These are phyloP conservation scores for Neurospora sp. DNA, from an alignment of 495 filamentous ascomycete genomes.

Conservation along the genomic window DNA sequence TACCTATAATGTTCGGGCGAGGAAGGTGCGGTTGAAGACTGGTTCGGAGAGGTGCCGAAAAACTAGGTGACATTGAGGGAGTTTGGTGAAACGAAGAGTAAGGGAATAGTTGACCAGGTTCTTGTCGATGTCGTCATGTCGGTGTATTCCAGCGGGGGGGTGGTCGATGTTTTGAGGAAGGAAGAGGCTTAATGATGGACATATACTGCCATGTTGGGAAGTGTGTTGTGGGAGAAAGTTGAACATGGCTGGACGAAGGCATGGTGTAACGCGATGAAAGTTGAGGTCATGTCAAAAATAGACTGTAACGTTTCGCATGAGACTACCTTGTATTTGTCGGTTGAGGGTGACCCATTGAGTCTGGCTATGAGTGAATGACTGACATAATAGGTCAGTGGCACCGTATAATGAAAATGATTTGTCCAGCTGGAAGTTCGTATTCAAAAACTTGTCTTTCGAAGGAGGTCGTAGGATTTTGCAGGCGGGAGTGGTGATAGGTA, in stretches of 20 bases:
- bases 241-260: neutral
- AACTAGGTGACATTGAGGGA: neutral
- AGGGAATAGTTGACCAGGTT: neutral
- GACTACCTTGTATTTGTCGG: neutral
- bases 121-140: neutral
- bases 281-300: neutral
- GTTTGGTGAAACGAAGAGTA: neutral
- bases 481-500: neutral
- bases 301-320: neutral
- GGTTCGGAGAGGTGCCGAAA: neutral
- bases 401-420: neutral
- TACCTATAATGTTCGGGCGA: neutral
- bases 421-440: neutral
- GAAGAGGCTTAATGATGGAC: neutral
- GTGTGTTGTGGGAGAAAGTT: neutral
- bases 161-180: neutral
- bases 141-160: neutral
- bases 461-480: neutral
- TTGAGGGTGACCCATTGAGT: neutral
- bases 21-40: neutral
- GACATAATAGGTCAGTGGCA: neutral
- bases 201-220: neutral
- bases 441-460: neutral
- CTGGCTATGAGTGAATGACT: neutral
- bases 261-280: neutral